Evolutionary conservation across 805 yeast species (phyloP).

Genomic region (Metschnikowia kofuensis): DNA sequence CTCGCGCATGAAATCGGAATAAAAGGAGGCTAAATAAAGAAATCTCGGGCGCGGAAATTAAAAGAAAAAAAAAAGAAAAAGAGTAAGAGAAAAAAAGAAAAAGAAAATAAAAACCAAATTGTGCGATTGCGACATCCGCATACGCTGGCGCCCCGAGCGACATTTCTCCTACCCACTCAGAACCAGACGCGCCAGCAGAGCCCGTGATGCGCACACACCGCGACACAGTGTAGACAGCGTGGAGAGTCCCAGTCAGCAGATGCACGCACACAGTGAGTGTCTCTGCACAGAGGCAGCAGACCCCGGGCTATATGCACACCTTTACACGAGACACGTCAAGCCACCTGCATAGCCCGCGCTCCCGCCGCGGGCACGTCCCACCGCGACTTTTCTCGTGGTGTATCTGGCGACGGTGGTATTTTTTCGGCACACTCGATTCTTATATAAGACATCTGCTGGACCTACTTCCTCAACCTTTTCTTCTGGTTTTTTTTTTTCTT

Average conservation of each 20-base stretch:
- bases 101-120: background rate
- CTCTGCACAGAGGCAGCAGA: background rate
- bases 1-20: no score
- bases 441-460: constrained; percentile 6
- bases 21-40: no score
- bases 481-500: background rate
- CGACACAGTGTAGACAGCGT: no score
- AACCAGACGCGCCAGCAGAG: no score
- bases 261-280: no score
- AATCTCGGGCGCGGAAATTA: background rate
- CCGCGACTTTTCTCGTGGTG: constrained; percentile 11
- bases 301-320: background rate
- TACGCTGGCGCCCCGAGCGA: no score
- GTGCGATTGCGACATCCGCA: no score
- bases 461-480: no score
- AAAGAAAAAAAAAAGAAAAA: background rate
- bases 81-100: no score
- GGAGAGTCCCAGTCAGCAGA: no score
- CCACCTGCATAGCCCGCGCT: constrained; percentile 1
- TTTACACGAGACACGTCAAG: background rate
- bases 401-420: constrained; percentile 7
- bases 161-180: no score
- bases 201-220: no score
- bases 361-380: constrained; percentile 9
- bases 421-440: constrained; percentile 4